These are phyloP conservation scores for Ramaria sp. DNA, from an alignment of 768 basidiomycete genomes.

Conservation along the genomic window DNA sequence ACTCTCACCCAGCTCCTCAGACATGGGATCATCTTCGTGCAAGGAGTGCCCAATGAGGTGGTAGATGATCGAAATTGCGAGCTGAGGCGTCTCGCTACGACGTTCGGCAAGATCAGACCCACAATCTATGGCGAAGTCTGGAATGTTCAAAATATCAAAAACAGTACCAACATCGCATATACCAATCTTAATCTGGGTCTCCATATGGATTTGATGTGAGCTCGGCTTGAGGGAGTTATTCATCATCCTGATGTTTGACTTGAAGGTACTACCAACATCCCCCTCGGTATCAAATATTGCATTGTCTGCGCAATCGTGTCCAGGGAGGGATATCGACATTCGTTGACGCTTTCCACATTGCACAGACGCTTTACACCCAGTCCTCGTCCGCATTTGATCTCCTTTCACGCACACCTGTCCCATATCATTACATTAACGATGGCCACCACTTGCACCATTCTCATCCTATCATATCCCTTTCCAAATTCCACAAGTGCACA, in stretches of 20 bases:
- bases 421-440: conserved; percentile 87
- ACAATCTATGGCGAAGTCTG: conserved; percentile 89
- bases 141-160: conserved; percentile 69
- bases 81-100: conserved; percentile 48
- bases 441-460: conserved; percentile 66
- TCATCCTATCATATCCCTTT: conserved; percentile 54
- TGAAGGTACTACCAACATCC: conserved; percentile 82
- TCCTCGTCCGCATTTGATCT: conserved; percentile 43
- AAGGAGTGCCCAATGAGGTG: conserved; percentile 51
- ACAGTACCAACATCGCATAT: conserved; percentile 89
- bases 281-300: conserved; percentile 85
- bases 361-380: conserved; percentile 34
- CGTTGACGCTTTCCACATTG: conserved; percentile 67
- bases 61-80: conserved; percentile 57
- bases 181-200: conserved; percentile 81
- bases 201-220: conserved; percentile 89
- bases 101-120: conserved; percentile 64
- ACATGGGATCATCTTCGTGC: conserved; percentile 67
- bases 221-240: background rate
- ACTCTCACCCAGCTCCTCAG: conserved; percentile 61
- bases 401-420: conserved; percentile 56
- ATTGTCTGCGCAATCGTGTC: conserved; percentile 81
- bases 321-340: conserved; percentile 78
- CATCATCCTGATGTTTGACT: background rate
- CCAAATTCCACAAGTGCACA: conserved; percentile 1